Percentiles rank a stretch among this genome's conserved stretches.
Conservation (phyloP, 139 green algal genomes). For the Chlamydomonas applanata region DNA sequence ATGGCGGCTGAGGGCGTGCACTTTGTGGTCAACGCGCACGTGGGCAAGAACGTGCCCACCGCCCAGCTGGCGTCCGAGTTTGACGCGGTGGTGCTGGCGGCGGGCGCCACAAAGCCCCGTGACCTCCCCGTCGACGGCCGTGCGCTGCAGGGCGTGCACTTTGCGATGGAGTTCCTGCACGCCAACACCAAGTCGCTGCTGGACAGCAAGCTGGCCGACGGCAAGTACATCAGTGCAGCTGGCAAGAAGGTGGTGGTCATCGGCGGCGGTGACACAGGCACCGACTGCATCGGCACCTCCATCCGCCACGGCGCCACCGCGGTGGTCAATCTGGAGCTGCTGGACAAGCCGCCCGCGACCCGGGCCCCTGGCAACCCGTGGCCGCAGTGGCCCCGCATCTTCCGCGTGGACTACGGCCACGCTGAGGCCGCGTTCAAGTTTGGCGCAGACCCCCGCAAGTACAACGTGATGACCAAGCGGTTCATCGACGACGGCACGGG, state of each 20-base stretch:
- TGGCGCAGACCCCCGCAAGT: conserved; percentile 84
- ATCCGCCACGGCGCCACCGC: conserved; percentile 76
- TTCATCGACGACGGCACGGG: conserved; percentile 83
- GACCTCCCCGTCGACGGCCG: conserved; percentile 85
- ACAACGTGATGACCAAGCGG: conserved; percentile 92
- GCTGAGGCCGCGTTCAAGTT: conserved; percentile 77
- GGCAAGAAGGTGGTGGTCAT: conserved; percentile 96
- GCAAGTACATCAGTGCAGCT: conserved; percentile 79
- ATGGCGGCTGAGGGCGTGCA: conserved; percentile 88
- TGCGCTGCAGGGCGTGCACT: conserved; percentile 81
- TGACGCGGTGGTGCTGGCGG: conserved; percentile 88
- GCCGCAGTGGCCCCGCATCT: conserved; percentile 93
- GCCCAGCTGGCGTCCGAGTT: conserved; percentile 43
- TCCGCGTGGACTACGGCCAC: conserved; percentile 75
- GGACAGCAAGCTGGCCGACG: conserved; percentile 75
- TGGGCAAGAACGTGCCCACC: conserved; percentile 63
- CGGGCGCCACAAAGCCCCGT: conserved; percentile 87
- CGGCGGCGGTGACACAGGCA: conserved; percentile 94
- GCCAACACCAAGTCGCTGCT: conserved; percentile 93
- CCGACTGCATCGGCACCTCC: conserved; percentile 95
- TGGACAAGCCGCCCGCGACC: conserved; percentile 76
- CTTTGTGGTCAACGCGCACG: conserved; percentile 78
- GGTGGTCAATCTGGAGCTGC: conserved; percentile 94
- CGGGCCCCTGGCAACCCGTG: conserved; percentile 85
- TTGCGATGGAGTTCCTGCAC: conserved; percentile 96